These are phyloP conservation scores for Rubroboletus pulcherrimus DNA, from an alignment of 768 basidiomycete species.

Conservation along the genomic window DNA sequence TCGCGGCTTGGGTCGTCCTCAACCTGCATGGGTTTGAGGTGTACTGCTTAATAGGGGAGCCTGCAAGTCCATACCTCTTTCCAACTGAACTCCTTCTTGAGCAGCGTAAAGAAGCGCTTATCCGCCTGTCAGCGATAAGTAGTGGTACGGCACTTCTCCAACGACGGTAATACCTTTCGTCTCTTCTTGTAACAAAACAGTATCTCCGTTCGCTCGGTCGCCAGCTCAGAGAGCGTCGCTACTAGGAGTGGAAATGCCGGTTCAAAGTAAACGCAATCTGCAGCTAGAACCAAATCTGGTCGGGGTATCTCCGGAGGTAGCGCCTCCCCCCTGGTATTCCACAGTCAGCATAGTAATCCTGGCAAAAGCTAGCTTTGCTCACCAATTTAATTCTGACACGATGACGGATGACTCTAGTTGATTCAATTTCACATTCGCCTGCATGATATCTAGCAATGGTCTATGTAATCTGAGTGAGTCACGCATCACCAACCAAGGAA, in stretches of 20 bases:
- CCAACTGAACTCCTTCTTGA: conserved; percentile 79
- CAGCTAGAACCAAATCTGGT: conserved; percentile 76
- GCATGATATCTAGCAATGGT: conserved; percentile 76
- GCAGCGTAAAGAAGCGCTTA: conserved; percentile 75
- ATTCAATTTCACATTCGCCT: conserved; percentile 67
- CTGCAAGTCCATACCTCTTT: conserved; percentile 42
- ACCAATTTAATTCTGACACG: conserved; percentile 84
- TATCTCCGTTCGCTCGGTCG: conserved; percentile 56
- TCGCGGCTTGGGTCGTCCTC: conserved; percentile 57
- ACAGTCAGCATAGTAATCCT: neutral
- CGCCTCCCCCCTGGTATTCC: conserved; percentile 56
- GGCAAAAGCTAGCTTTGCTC: conserved; percentile 22
- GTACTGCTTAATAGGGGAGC: neutral
- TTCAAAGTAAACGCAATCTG: conserved; percentile 96
- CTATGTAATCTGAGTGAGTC: conserved; percentile 38
- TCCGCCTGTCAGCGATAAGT: conserved; percentile 58
- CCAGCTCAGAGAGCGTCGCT: conserved; percentile 67
- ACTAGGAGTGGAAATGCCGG: conserved; percentile 88
- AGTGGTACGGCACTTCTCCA: neutral
- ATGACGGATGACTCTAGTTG: conserved; percentile 45
- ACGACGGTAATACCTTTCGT: conserved; percentile 58
- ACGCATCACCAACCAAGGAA: neutral
- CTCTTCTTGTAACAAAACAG: conserved; percentile 94
- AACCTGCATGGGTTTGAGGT: conserved; percentile 39
- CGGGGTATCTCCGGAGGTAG: conserved; percentile 44